Evolutionary conservation across 441 rosid genomes (phyloP).

Genomic region (Croton laevigatus): DNA sequence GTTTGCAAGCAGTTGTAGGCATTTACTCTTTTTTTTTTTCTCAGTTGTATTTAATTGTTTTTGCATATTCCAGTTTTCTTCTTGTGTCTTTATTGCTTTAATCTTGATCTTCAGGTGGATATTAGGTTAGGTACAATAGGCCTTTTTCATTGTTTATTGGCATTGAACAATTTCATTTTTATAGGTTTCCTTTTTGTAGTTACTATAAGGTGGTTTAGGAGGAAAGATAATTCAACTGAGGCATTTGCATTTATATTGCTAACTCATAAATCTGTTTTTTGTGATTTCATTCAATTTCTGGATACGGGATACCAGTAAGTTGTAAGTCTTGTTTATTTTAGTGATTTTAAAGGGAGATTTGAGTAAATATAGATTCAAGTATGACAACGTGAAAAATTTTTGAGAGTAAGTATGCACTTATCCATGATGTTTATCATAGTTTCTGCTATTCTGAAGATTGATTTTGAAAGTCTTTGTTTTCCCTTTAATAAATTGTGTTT

Average conservation of each 20-base stretch:
- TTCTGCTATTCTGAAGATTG: constrained; percentile 1
- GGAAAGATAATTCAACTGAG: not conserved
- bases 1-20: not conserved
- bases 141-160: too few relatives aligned
- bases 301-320: not conserved
- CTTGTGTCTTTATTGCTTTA: not conserved
- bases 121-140: not conserved
- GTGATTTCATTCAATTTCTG: not conserved
- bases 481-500: not conserved
- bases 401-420: not conserved
- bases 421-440: not conserved
- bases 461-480: not conserved
- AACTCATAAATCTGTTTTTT: not conserved
- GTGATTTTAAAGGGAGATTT: not conserved
- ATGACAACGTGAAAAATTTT: not conserved
- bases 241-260: not conserved
- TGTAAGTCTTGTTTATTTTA: not conserved
- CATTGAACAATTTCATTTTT: not conserved
- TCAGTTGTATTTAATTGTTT: not conserved
- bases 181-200: not conserved
- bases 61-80: not conserved
- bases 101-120: not conserved
- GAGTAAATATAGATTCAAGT: not conserved
- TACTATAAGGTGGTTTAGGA: not conserved
- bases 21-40: not conserved